Base-by-base conservation (phyloP, 23 red algal species). In the Pyropia haitanensis region DNA sequence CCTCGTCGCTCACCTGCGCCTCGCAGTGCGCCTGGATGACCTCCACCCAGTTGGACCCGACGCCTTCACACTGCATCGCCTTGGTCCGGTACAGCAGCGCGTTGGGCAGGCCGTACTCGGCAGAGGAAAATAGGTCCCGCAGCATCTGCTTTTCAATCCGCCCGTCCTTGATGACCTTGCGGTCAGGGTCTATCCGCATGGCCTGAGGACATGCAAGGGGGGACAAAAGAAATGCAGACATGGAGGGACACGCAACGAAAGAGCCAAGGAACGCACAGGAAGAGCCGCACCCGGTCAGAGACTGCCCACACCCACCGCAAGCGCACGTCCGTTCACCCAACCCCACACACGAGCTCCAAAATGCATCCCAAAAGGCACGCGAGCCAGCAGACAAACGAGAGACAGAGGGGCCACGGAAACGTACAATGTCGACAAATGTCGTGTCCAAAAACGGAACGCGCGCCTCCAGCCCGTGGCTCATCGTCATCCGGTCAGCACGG, bases 381-480 rank as follows among this genome's bases (percentile, higher is more conserved):
- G 39, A 13, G 39, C 39, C 8, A 12, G 8, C 39, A 46, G 8
- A 9, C 39, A 46, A 12, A 0, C 39, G 10, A 46, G 39, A 13
- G 39, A 46, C 5, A 46, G 10, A 2, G 30, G 30, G 2, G 30
- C 30, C 5, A 9, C 39, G 13, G 39, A 13, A 46, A 46, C 39
- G 39, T 46, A 46, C 39, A 46, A 46, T 46, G 39, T 46, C 39
- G 39, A 46, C 39, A 46, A 46, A 46, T 4, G 39, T 46, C 10
- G 39, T 46, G 53, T 85, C 80, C 14, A 85, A 51, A 46, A 85
- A 85, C 14, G 80, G 80, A 28, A 85, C 80, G n/a, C 80, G 80
- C 49, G 64, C 63, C 60, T 85, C 80, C 49, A 85, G 65, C 18
- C 68, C 54, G 32, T 76, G 71, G 17, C 70, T 69, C 16, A 66